Conservation (phyloP, 2,329 filamentous ascomycete genomes). For the Myriosclerotinia scirpicola region DNA sequence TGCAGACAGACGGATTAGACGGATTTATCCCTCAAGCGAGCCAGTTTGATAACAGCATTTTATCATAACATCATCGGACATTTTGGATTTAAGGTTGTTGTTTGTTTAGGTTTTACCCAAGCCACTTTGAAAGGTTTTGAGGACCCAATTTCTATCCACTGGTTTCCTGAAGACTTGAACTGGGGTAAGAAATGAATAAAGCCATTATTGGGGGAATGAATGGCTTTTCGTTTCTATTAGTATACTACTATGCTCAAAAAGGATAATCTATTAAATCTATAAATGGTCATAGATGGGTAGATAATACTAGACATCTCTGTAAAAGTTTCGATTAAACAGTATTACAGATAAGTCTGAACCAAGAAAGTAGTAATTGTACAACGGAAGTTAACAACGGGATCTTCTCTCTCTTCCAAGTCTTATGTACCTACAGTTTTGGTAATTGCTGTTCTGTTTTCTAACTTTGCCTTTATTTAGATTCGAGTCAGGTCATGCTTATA, state of each 20-base stretch:
- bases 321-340: background rate
- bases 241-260: background rate
- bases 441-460: constrained; percentile 1
- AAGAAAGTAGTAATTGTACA: background rate
- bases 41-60: background rate
- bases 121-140: background rate
- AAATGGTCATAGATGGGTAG: background rate
- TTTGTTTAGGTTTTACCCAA: background rate
- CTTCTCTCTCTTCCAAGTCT: constrained; percentile 1
- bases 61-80: constrained; percentile 9
- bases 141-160: constrained; percentile 1
- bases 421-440: background rate
- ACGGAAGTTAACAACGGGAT: constrained; percentile 7
- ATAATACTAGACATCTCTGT: background rate
- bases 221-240: background rate
- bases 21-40: background rate
- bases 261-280: background rate
- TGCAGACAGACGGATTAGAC: background rate
- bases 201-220: background rate
- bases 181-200: constrained; percentile 1
- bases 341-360: constrained; percentile 3
- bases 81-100: constrained; percentile 10
- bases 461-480: background rate
- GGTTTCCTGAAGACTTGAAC: background rate
- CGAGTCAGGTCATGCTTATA: constrained; percentile 2